Conservation (phyloP, 2,329 filamentous ascomycete genomes). For the Paecilomyces fulvus region DNA sequence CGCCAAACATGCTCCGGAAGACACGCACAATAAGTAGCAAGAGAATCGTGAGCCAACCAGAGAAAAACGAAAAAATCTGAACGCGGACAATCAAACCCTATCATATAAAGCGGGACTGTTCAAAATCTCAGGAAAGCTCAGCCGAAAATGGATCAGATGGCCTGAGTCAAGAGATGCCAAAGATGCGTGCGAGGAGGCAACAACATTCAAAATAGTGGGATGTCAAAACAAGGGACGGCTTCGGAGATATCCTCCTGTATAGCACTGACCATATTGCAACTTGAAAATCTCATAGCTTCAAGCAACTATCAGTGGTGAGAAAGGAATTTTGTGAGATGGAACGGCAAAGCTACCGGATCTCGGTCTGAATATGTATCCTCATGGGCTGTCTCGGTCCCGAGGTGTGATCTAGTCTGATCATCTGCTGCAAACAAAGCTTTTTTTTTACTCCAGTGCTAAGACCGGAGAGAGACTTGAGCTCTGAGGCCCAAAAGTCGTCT, state of each 20-base stretch:
- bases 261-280: neutral
- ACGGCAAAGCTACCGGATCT: neutral
- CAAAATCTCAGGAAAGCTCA: neutral
- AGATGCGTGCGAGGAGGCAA: neutral
- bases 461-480: neutral
- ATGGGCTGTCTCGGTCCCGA: neutral
- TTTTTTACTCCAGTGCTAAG: neutral
- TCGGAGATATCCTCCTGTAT: neutral
- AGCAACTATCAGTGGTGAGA: neutral
- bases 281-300: neutral
- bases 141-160: neutral
- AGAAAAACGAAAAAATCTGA: neutral
- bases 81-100: neutral
- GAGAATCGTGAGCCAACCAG: neutral
- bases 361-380: neutral
- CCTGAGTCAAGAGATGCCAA: neutral
- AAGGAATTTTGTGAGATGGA: neutral
- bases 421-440: neutral
- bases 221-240: neutral
- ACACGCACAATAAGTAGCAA: neutral
- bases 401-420: neutral
- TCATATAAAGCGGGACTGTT: neutral
- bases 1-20: neutral
- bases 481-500: slow-evolving; percentile 3
- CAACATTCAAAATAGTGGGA: neutral